These are phyloP conservation scores for Usnea hakonensis DNA, from an alignment of 495 filamentous ascomycete species.

Conservation along the genomic window DNA sequence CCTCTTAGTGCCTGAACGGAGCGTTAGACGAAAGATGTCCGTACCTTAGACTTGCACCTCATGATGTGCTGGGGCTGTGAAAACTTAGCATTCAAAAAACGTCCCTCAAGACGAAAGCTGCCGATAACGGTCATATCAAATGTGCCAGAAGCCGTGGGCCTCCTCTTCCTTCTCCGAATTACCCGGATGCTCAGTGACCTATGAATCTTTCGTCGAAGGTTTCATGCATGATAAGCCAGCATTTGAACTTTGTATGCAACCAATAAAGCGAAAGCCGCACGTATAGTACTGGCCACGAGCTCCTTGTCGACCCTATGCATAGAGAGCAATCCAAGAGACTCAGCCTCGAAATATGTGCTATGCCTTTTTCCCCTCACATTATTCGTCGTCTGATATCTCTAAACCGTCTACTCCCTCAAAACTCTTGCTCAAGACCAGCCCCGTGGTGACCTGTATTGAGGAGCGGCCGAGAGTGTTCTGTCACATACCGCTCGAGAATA, in stretches of 20 bases:
- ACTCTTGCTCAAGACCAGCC: neutral
- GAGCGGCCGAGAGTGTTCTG: neutral
- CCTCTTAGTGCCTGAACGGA: conserved; percentile 27
- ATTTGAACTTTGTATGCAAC: conserved; percentile 43
- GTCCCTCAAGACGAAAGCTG: conserved; percentile 36
- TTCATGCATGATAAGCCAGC: conserved; percentile 34
- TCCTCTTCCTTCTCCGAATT: conserved; percentile 34
- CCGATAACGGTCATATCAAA: conserved; percentile 52
- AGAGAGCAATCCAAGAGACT: conserved; percentile 42
- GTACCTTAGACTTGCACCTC: conserved; percentile 27
- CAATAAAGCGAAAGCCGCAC: conserved; percentile 41
- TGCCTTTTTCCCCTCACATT: conserved; percentile 15
- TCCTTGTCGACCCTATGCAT: conserved; percentile 33
- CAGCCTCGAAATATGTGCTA: conserved; percentile 34
- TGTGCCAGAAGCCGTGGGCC: conserved; percentile 45
- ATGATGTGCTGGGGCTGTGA: conserved; percentile 32
- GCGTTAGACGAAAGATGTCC: conserved; percentile 36
- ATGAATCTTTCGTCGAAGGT: conserved; percentile 26
- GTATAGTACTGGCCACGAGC: conserved; percentile 37
- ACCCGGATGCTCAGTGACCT: conserved; percentile 47
- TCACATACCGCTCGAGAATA: neutral
- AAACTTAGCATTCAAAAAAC: conserved; percentile 45
- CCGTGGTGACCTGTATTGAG: too few relatives aligned
- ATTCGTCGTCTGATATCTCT: neutral
- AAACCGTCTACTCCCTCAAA: neutral